Evolutionary conservation across 441 rosid genomes (phyloP).

Genomic region (Pelargonium fulgidum): DNA sequence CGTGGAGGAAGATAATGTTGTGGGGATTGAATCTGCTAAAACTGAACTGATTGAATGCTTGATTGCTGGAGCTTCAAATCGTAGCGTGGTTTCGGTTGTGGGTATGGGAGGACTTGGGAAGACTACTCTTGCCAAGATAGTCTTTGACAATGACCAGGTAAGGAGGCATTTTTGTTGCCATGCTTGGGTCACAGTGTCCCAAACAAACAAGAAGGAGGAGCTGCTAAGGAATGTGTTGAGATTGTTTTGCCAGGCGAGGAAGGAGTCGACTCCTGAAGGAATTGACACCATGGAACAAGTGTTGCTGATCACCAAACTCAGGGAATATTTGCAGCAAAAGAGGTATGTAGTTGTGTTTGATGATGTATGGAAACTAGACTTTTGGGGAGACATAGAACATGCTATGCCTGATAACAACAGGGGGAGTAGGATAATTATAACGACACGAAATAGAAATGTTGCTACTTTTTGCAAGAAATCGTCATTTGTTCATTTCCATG

Average conservation of each 20-base stretch:
- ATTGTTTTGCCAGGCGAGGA: not conserved
- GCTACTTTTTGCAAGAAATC: not conserved
- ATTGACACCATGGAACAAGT: conserved; percentile 7
- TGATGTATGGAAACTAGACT: conserved; percentile 4
- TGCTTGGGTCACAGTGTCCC: conserved; percentile 16
- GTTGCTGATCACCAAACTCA: not conserved
- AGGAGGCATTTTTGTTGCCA: conserved; percentile 7
- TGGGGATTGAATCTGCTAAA: conserved; percentile 27
- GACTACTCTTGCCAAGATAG: conserved; percentile 20
- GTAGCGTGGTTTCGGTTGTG: conserved; percentile 18
- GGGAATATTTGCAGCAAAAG: conserved; percentile 9
- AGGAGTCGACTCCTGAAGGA: not conserved
- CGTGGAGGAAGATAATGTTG: conserved; percentile 22
- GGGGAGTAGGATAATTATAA: conserved; percentile 5
- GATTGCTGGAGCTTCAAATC: conserved; percentile 12
- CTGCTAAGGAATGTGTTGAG: conserved; percentile 5
- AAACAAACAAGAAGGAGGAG: conserved; percentile 2
- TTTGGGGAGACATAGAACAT: not conserved
- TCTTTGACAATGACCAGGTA: not conserved
- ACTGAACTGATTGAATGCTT: conserved; percentile 18
- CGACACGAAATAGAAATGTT: not conserved
- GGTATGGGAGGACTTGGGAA: conserved; percentile 24
- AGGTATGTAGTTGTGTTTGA: conserved; percentile 5
- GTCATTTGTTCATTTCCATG: not conserved
- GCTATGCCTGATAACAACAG: conserved; percentile 6